Conservation (phyloP, 2,329 filamentous ascomycete genomes). For the Aspergillus chevalieri region DNA sequence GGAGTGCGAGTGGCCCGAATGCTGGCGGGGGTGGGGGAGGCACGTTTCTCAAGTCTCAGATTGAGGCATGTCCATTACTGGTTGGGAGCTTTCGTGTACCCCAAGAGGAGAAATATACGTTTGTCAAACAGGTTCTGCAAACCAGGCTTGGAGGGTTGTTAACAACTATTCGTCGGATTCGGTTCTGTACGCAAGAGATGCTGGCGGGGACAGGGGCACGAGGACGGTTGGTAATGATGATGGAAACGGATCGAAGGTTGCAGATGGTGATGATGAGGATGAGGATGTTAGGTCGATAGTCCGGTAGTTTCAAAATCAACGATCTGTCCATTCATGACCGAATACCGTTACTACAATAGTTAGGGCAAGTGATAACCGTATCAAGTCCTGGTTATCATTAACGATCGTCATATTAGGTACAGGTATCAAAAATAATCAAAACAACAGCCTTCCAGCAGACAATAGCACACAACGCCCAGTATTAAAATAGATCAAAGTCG, state of each 20-base stretch:
- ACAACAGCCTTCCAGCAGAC: no score
- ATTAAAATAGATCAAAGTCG: no score
- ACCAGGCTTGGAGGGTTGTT: conserved; percentile 23
- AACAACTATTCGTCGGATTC: conserved; percentile 20
- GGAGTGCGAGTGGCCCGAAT: neutral
- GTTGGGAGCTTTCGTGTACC: conserved; percentile 22
- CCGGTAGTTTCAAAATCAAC: neutral
- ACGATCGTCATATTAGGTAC: no score
- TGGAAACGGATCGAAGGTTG: conserved; percentile 25
- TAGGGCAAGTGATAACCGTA: no score
- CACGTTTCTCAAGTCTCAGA: conserved; percentile 13
- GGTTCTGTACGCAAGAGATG: conserved; percentile 19
- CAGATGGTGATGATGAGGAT: conserved; percentile 25
- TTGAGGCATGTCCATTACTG: conserved; percentile 21
- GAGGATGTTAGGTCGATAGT: conserved; percentile 15
- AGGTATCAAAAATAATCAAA: no score
- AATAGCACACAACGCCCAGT: no score
- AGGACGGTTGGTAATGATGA: conserved; percentile 24
- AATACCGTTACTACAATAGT: no score
- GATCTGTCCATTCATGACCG: no score
- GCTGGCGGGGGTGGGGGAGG: neutral
- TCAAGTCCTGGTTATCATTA: no score
- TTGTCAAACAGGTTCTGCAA: conserved; percentile 22
- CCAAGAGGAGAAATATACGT: conserved; percentile 21
- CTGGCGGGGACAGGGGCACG: conserved; percentile 12